These are phyloP conservation scores for Monosporascus sp. DNA, from an alignment of 2,329 filamentous ascomycete species.

Conservation along the genomic window DNA sequence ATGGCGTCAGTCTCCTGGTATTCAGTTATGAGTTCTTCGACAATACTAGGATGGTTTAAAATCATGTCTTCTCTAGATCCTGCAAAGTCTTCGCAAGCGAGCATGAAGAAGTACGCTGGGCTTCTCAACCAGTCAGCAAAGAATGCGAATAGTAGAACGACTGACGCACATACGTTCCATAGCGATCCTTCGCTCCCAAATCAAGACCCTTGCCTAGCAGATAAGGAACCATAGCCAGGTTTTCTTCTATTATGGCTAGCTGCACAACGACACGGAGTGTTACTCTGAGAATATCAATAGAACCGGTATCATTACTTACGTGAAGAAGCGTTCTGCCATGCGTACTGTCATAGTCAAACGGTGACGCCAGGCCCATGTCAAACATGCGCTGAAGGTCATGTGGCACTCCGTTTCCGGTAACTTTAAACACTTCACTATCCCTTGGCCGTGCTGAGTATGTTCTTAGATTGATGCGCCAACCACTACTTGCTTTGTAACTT, in stretches of 20 bases:
- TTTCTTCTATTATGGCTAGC: neutral
- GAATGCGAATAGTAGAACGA: no score
- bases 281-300: neutral
- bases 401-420: neutral
- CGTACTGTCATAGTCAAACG: neutral
- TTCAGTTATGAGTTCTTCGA: no score
- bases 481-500: conserved; percentile 4
- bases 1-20: no score
- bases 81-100: fast-evolving
- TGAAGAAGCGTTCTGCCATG: conserved; percentile 1
- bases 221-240: conserved; percentile 2
- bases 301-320: conserved; percentile 2
- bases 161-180: neutral
- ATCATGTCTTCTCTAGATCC: no score
- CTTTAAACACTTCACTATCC: neutral
- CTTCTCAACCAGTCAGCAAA: no score
- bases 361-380: conserved; percentile 9
- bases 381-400: conserved; percentile 7
- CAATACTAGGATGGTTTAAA: no score
- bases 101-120: no score
- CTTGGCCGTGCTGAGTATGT: neutral
- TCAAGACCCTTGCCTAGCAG: conserved; percentile 1
- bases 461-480: conserved; percentile 7
- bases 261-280: neutral
- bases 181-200: neutral